A percentile compares a stretch with the other conserved stretches of the same genome.
These are phyloP conservation scores for Leccinum aurantiacum DNA, from an alignment of 768 basidiomycete species.

Conservation along the genomic window DNA sequence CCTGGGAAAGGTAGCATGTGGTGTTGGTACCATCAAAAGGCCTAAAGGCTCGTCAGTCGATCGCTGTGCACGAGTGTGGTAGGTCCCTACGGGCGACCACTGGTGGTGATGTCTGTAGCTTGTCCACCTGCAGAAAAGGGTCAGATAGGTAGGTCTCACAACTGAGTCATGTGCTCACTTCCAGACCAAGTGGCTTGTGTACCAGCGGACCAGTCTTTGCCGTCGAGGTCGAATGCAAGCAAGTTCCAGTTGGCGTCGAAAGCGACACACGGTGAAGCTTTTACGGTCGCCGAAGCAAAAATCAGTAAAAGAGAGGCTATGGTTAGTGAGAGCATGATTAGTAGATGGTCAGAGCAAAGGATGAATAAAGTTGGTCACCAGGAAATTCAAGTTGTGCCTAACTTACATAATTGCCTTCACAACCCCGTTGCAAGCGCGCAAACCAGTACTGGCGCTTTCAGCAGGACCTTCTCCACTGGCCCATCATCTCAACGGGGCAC, in stretches of 20 bases:
- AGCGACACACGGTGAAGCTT: slow-evolving; percentile 61
- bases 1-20: slow-evolving; percentile 75
- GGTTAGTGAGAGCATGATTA: slow-evolving; percentile 41
- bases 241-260: slow-evolving; percentile 85
- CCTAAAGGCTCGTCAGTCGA: slow-evolving; percentile 34
- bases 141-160: slow-evolving; percentile 3
- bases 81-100: slow-evolving; percentile 71
- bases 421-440: too few species aligned
- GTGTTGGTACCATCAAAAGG: slow-evolving; percentile 64
- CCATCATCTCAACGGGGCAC: not conserved
- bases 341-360: not conserved
- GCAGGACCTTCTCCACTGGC: not conserved
- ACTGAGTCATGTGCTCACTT: slow-evolving; percentile 34
- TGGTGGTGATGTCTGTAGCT: slow-evolving; percentile 66
- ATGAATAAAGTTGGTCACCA: not conserved
- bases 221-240: slow-evolving; percentile 79
- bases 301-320: slow-evolving; percentile 56
- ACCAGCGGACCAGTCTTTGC: slow-evolving; percentile 83
- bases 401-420: not conserved
- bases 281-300: slow-evolving; percentile 35
- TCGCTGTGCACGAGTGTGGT: not conserved
- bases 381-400: not conserved
- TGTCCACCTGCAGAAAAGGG: slow-evolving; percentile 25
- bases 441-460: too few species aligned
- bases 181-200: slow-evolving; percentile 66